phyloP scores from a whole-genome alignment of 176 grass and related monocot species.

The Oryza officinalis region DNA sequence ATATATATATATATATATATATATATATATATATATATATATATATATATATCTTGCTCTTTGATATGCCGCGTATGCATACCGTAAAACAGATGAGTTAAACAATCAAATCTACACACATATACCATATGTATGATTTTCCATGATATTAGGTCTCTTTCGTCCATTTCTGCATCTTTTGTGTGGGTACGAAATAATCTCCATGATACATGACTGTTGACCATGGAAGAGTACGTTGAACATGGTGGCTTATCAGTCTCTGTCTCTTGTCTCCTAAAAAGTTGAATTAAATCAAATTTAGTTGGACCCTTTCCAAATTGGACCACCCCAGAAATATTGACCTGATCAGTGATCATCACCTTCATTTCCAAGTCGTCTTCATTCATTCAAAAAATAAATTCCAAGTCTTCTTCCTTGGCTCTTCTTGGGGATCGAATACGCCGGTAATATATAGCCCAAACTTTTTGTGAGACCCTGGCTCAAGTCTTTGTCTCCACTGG shows the following conservation, averaged over 20 bases:
- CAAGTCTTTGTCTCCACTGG: neutral
- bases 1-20: too few relatives aligned
- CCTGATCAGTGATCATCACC: neutral
- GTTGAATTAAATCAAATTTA: neutral
- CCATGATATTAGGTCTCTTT: neutral
- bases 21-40: too few relatives aligned
- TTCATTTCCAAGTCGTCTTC: neutral
- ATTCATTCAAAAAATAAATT: neutral
- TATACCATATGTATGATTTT: neutral
- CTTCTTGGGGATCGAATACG: neutral
- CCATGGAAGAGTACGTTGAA: neutral
- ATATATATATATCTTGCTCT: too few relatives aligned
- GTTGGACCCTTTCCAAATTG: neutral
- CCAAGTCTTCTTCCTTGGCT: neutral
- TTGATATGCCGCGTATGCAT: neutral
- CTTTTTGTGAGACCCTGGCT: neutral
- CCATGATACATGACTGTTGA: neutral
- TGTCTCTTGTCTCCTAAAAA: neutral
- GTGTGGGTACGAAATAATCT: neutral
- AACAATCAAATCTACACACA: neutral
- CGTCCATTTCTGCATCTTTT: neutral
- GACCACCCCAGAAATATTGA: neutral
- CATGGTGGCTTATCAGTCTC: neutral
- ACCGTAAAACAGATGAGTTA: neutral
- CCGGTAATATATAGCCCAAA: neutral